A percentile compares a stretch with the other conserved stretches of the same genome.
phyloP scores from a whole-genome alignment of 805 yeast genomes.

The Kregervanrija delftensis region DNA sequence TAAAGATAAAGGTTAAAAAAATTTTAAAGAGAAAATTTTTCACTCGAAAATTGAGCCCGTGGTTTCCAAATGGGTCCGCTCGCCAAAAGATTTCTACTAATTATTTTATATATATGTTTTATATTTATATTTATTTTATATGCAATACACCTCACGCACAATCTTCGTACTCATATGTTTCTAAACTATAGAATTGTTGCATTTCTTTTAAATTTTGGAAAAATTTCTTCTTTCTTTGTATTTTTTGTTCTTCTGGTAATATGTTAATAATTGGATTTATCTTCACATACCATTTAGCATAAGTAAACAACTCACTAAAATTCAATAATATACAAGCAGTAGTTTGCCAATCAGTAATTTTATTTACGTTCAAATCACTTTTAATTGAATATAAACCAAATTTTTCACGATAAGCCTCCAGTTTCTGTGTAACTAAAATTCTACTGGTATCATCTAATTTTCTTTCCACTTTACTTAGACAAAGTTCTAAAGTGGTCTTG shows the following conservation, averaged over 20 bases:
- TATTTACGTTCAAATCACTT: conserved; percentile 3
- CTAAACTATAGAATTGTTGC: conserved; percentile 8
- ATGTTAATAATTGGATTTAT: conserved; percentile 1
- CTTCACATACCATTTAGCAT: conserved; percentile 16
- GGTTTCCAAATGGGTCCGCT: not conserved
- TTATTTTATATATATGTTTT: not conserved
- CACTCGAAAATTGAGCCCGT: not conserved
- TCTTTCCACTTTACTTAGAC: conserved; percentile 18
- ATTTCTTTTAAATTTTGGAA: not conserved
- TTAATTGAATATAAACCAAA: conserved; percentile 16
- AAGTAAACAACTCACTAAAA: conserved; percentile 19
- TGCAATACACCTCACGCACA: too few relatives aligned
- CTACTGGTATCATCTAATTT: conserved; percentile 9
- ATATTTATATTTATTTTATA: not conserved
- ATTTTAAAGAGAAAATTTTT: conserved; percentile 2
- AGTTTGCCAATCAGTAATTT: conserved; percentile 12
- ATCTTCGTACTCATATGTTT: too few relatives aligned
- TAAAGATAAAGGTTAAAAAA: not conserved
- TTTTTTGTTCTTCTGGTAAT: conserved; percentile 1
- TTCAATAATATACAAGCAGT: conserved; percentile 15
- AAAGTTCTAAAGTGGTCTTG: conserved; percentile 14
- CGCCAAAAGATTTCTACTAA: too few relatives aligned
- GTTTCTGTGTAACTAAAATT: conserved; percentile 3
- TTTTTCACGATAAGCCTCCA: conserved; percentile 10
- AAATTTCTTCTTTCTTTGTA: conserved; percentile 1